Conservation (phyloP, 805 yeast genomes). For the Cyberlindnera lachancei region DNA sequence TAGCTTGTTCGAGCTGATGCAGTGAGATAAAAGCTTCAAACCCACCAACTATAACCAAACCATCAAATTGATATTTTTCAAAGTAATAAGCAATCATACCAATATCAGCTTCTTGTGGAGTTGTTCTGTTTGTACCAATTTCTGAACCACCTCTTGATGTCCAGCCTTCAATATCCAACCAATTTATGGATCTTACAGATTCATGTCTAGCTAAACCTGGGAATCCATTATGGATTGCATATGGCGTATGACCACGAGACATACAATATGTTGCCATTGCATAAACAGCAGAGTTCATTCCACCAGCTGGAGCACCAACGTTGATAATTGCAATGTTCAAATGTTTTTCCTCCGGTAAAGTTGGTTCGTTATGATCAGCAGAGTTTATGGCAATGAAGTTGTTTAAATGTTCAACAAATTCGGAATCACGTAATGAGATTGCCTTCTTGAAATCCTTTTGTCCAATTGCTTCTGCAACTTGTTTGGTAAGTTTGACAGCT, state of each 20-base stretch:
- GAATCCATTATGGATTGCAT: slow-evolving; percentile 70
- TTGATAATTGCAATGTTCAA: slow-evolving; percentile 63
- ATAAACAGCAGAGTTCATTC: slow-evolving; percentile 69
- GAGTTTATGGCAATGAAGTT: slow-evolving; percentile 62
- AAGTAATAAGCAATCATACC: slow-evolving; percentile 69
- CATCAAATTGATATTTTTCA: slow-evolving; percentile 61
- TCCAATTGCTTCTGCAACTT: slow-evolving; percentile 64
- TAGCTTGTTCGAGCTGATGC: slow-evolving; percentile 54
- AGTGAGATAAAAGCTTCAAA: slow-evolving; percentile 74
- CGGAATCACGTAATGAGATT: slow-evolving; percentile 63
- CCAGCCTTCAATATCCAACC: slow-evolving; percentile 73
- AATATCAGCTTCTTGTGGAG: slow-evolving; percentile 57
- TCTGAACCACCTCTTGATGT: slow-evolving; percentile 72
- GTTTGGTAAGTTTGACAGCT: slow-evolving; percentile 63
- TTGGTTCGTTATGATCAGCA: slow-evolving; percentile 60
- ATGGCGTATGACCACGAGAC: slow-evolving; percentile 67
- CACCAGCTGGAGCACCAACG: slow-evolving; percentile 78
- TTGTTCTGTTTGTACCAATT: slow-evolving; percentile 69
- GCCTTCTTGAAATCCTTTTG: slow-evolving; percentile 62
- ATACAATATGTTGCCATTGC: slow-evolving; percentile 70
- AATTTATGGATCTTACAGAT: slow-evolving; percentile 47
- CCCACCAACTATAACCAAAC: slow-evolving; percentile 71
- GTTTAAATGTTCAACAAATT: slow-evolving; percentile 54
- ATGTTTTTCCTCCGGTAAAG: slow-evolving; percentile 44
- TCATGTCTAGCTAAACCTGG: slow-evolving; percentile 62